These are phyloP conservation scores for Arctium minus DNA, from an alignment of 129 eudicot species.

Conservation along the genomic window DNA sequence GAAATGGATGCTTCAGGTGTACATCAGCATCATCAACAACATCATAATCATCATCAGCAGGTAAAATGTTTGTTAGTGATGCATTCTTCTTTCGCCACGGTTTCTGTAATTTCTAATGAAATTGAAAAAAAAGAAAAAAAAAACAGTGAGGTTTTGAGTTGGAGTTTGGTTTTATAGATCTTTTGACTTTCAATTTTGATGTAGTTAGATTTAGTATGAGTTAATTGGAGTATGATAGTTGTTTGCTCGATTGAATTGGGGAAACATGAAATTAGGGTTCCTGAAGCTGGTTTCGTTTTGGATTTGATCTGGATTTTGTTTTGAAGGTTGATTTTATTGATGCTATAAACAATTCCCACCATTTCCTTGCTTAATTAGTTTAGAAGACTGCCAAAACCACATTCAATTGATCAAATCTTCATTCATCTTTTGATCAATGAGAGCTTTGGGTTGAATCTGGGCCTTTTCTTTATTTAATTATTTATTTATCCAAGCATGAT, in stretches of 20 bases:
- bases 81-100: neutral
- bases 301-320: neutral
- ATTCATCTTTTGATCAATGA: neutral
- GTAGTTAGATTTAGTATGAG: neutral
- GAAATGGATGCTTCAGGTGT: conserved; percentile 37
- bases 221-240: neutral
- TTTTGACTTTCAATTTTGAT: neutral
- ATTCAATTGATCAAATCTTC: neutral
- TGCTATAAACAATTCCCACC: neutral
- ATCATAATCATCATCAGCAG: conserved; percentile 34
- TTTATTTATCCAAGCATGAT: neutral
- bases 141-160: neutral
- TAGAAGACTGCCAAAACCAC: neutral
- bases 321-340: neutral
- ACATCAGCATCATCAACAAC: conserved; percentile 32
- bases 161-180: neutral
- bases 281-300: neutral
- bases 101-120: neutral
- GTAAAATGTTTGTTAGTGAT: conserved; percentile 9
- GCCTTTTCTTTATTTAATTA: neutral
- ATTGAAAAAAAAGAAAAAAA: neutral
- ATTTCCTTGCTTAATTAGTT: neutral
- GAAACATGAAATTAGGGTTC: neutral
- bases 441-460: neutral
- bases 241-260: neutral